Percentiles rank a stretch among this genome's conserved stretches.
phyloP scores from a whole-genome alignment of 345 rosid species.

The Moringa oleifera region DNA sequence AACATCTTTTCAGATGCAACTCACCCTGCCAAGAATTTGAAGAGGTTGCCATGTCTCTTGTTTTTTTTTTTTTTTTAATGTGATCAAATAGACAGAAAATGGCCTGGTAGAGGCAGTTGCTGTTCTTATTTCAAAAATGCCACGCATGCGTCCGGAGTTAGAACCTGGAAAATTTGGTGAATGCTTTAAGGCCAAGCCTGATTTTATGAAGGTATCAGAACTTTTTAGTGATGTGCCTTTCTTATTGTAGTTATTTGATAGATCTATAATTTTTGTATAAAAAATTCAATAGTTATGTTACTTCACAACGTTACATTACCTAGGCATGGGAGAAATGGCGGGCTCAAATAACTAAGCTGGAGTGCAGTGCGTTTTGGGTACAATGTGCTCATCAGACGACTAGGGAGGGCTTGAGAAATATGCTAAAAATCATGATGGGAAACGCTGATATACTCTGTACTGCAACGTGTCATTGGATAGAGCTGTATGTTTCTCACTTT shows the following conservation, averaged over 20 bases:
- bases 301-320: constrained; percentile 9
- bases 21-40: not conserved
- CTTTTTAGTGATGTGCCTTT: constrained; percentile 1
- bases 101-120: constrained; percentile 95
- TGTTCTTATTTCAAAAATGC: constrained; percentile 88
- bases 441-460: constrained; percentile 44
- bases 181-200: constrained; percentile 78
- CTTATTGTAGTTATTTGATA: constrained; percentile 1
- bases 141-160: constrained; percentile 72
- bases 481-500: constrained; percentile 72
- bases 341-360: constrained; percentile 73
- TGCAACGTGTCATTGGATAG: constrained; percentile 76
- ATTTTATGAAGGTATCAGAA: constrained; percentile 81
- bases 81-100: constrained; percentile 68
- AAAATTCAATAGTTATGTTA: not conserved
- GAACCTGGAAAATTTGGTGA: constrained; percentile 75
- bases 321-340: constrained; percentile 99
- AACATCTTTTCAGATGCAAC: not conserved
- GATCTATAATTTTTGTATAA: too few relatives aligned
- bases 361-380: constrained; percentile 81
- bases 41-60: not conserved
- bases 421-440: constrained; percentile 90
- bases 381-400: constrained; percentile 80
- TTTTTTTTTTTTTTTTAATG: constrained; percentile 17
- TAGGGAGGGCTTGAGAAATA: constrained; percentile 79